These are phyloP conservation scores for Athelia sp. DNA, from an alignment of 1,284 basidiomycete genomes.

Conservation along the genomic window DNA sequence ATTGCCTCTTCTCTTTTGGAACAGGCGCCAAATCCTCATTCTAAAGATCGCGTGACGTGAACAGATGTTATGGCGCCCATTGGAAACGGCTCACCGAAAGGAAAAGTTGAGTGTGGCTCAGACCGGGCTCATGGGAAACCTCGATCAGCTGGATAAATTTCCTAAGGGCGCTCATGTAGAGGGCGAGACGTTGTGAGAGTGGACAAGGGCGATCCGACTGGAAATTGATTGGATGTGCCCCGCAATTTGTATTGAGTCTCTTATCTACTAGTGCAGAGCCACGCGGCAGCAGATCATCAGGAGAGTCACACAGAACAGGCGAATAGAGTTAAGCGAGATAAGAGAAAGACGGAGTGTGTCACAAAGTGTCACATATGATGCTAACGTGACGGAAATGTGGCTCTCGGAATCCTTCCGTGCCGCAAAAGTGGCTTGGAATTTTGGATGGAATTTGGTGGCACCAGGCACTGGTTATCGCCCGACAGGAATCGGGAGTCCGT, in stretches of 20 bases:
- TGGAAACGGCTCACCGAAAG: conserved; percentile 36
- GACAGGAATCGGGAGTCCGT: too few relatives aligned
- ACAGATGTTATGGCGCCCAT: conserved; percentile 1
- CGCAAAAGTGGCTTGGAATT: too few relatives aligned
- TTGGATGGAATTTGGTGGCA: too few relatives aligned
- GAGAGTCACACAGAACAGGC: too few relatives aligned
- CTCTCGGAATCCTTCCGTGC: too few relatives aligned
- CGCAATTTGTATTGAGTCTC: not conserved
- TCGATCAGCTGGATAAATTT: conserved; percentile 32
- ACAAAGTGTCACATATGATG: too few relatives aligned
- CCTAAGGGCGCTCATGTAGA: not conserved
- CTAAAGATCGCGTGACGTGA: conserved; percentile 24
- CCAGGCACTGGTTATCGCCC: too few relatives aligned
- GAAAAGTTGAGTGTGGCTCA: conserved; percentile 48
- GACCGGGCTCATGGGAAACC: conserved; percentile 43
- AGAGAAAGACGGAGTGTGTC: too few relatives aligned
- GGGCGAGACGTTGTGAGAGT: not conserved
- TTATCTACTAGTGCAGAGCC: too few relatives aligned
- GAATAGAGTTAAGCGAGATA: too few relatives aligned
- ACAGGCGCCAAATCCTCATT: conserved; percentile 66
- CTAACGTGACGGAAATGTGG: too few relatives aligned
- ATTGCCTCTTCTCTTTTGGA: conserved; percentile 49
- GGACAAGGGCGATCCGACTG: not conserved
- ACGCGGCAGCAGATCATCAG: too few relatives aligned
- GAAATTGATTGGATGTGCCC: not conserved